Evolutionary conservation across 768 basidiomycete species (phyloP).

Genomic region (Pulveroboletus ravenelii): DNA sequence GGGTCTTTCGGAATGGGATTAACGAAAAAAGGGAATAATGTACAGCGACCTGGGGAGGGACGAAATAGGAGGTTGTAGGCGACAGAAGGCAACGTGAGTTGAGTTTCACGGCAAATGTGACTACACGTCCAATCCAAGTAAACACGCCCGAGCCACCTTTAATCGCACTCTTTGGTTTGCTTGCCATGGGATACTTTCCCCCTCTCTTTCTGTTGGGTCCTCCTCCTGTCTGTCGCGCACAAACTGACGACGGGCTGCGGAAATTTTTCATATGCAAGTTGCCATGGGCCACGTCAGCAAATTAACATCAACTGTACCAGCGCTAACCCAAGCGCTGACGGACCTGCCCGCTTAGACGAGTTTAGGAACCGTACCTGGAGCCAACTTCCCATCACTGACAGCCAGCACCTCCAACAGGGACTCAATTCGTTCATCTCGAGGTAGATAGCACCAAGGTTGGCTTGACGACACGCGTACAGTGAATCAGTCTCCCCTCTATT

Average conservation of each 20-base stretch:
- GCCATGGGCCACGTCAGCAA: not conserved
- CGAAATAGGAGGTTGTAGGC: too few relatives aligned
- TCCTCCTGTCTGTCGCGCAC: not conserved
- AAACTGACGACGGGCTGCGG: not conserved
- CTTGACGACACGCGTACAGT: not conserved
- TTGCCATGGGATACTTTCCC: not conserved
- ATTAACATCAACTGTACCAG: not conserved
- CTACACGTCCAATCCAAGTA: slow-evolving; percentile 5
- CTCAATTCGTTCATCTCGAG: too few relatives aligned
- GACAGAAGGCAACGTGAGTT: not conserved
- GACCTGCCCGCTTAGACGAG: not conserved
- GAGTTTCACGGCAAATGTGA: not conserved
- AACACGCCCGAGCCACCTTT: not conserved
- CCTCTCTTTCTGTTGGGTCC: not conserved
- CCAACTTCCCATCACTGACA: not conserved
- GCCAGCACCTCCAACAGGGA: not conserved
- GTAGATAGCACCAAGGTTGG: too few relatives aligned
- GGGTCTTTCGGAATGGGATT: slow-evolving; percentile 7
- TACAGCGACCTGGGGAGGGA: slow-evolving; percentile 1
- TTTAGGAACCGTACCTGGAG: too few relatives aligned
- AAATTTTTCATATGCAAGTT: not conserved
- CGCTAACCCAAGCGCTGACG: too few relatives aligned
- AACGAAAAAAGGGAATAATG: slow-evolving; percentile 5
- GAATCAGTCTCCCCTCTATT: too few relatives aligned
- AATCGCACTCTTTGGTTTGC: not conserved